Conservation (phyloP, 495 filamentous ascomycete genomes). For the Penicillium salamii region DNA sequence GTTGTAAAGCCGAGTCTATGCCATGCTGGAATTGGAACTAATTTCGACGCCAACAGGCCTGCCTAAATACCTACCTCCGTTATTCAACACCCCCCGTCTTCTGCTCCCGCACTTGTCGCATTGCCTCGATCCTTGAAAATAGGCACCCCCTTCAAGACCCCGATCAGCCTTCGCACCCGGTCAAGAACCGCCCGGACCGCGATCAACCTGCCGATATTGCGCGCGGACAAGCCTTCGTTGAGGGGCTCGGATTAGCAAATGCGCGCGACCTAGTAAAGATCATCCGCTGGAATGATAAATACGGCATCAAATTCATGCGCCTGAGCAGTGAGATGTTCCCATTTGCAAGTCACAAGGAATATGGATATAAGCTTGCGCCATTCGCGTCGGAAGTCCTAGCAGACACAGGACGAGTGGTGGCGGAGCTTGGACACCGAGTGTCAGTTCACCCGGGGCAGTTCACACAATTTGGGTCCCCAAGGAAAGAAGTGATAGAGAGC, state of each 20-base stretch:
- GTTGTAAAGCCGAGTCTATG: no score
- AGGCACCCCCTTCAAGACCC: slow-evolving; percentile 76
- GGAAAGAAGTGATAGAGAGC: slow-evolving; percentile 67
- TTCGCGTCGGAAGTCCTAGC: slow-evolving; percentile 79
- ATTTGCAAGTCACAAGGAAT: slow-evolving; percentile 82
- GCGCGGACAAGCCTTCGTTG: slow-evolving; percentile 68
- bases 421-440: slow-evolving; percentile 78
- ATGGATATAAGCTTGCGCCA: slow-evolving; percentile 82
- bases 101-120: slow-evolving; percentile 87
- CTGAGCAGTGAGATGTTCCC: slow-evolving; percentile 96
- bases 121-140: slow-evolving; percentile 86
- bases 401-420: slow-evolving; percentile 74
- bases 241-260: slow-evolving; percentile 77
- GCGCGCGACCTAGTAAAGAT: slow-evolving; percentile 80
- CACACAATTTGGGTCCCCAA: slow-evolving; percentile 83
- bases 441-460: slow-evolving; percentile 93
- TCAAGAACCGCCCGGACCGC: slow-evolving; percentile 79
- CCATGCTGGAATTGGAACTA: neutral
- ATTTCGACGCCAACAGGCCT: slow-evolving; percentile 56
- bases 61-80: slow-evolving; percentile 90
- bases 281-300: slow-evolving; percentile 89
- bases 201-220: slow-evolving; percentile 58
- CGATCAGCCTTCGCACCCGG: slow-evolving; percentile 70
- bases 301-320: slow-evolving; percentile 89
- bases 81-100: slow-evolving; percentile 83